Percentiles rank a stretch among this genome's conserved stretches.
Evolutionary conservation across 805 yeast species (phyloP).

Genomic region (Pichia nakasei): DNA sequence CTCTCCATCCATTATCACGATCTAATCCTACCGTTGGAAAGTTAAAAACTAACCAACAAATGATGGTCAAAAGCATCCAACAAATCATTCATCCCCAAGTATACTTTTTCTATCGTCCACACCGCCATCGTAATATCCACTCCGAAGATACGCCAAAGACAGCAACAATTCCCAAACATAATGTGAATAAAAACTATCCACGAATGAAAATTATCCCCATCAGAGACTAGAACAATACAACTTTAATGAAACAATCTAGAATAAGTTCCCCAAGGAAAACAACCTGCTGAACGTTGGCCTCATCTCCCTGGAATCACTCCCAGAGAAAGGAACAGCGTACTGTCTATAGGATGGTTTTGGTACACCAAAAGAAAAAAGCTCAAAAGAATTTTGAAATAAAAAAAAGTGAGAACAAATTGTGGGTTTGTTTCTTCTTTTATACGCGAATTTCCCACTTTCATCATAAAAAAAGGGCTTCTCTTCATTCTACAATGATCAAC

Average conservation of each 20-base stretch:
- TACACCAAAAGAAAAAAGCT: slow-evolving; percentile 17
- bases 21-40: slow-evolving; percentile 15
- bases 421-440: not conserved
- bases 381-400: not conserved
- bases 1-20: slow-evolving; percentile 29
- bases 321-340: slow-evolving; percentile 21
- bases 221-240: slow-evolving; percentile 2
- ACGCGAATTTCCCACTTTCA: not conserved
- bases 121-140: slow-evolving; percentile 1
- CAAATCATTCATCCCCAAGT: not conserved
- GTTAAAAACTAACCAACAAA: slow-evolving; percentile 1
- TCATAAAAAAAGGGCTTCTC: slow-evolving; percentile 2
- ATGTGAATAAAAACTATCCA: slow-evolving; percentile 10
- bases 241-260: too few species aligned
- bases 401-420: not conserved
- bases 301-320: slow-evolving; percentile 1
- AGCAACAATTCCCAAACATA: not conserved
- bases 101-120: not conserved
- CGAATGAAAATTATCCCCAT: slow-evolving; percentile 1
- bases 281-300: too few species aligned
- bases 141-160: slow-evolving; percentile 7
- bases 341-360: slow-evolving; percentile 30
- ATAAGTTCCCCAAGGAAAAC: too few species aligned
- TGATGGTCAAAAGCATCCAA: not conserved
- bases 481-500: not conserved